Percentiles rank a stretch among this genome's conserved stretches.
Evolutionary conservation across 306 rosid species (phyloP).

Genomic region (Lathyrus aphaca): DNA sequence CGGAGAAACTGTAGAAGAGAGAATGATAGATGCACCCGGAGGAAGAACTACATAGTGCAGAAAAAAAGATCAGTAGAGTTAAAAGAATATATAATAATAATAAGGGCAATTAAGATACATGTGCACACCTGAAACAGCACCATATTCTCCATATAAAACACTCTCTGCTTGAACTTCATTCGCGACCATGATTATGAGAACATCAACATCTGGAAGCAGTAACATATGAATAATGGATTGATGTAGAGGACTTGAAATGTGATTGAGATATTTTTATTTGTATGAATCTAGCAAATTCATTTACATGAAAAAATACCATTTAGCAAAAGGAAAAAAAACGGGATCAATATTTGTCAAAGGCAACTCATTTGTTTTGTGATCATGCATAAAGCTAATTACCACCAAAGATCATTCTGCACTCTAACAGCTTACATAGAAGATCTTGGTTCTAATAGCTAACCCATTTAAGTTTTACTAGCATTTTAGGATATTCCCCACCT

Average conservation of each 20-base stretch:
- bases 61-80: slow-evolving; percentile 42
- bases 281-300: slow-evolving; percentile 30
- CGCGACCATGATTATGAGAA: slow-evolving; percentile 87
- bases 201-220: slow-evolving; percentile 73
- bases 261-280: slow-evolving; percentile 28
- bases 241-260: background rate
- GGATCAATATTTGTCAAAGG: background rate
- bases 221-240: slow-evolving; percentile 26
- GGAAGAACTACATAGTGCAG: slow-evolving; percentile 66
- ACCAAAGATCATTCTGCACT: slow-evolving; percentile 1
- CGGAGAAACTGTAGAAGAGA: slow-evolving; percentile 97
- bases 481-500: background rate
- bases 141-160: slow-evolving; percentile 79
- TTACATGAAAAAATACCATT: slow-evolving; percentile 7
- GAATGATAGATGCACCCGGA: slow-evolving; percentile 74
- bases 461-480: background rate
- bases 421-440: slow-evolving; percentile 9
- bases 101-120: slow-evolving; percentile 34
- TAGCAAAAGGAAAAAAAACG: slow-evolving; percentile 20
- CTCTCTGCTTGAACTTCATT: slow-evolving; percentile 87
- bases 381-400: slow-evolving; percentile 2
- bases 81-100: background rate
- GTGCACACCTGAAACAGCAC: slow-evolving; percentile 82
- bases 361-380: slow-evolving; percentile 26
- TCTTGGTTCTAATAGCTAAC: slow-evolving; percentile 23